A percentile compares a stretch with the other conserved stretches of the same genome.
Conservation (phyloP, 208 protist genomes). For the Acanthamoeba polyphaga region DNA sequence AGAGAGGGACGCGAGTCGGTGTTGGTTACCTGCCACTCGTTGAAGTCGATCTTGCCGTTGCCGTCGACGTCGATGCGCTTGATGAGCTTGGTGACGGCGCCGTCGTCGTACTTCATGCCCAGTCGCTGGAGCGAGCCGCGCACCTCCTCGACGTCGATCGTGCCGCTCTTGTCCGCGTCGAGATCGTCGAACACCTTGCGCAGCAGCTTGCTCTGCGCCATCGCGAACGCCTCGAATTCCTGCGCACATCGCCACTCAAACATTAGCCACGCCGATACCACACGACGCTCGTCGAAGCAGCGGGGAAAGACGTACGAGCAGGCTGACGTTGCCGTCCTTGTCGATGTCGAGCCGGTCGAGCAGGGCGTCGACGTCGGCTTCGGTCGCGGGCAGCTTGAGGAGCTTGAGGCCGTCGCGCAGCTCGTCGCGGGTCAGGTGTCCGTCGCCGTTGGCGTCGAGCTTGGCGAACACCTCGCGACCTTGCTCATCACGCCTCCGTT, state of each 20-base stretch:
- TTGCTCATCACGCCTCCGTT: not conserved
- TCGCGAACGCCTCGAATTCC: constrained; percentile 56
- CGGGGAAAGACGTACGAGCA: not conserved
- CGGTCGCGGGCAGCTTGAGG: constrained; percentile 4
- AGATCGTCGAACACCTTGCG: constrained; percentile 78
- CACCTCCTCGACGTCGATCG: constrained; percentile 80
- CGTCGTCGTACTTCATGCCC: constrained; percentile 78
- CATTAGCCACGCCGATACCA: too few species aligned
- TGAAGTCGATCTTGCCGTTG: constrained; percentile 79
- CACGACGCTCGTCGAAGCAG: not conserved
- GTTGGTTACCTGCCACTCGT: constrained; percentile 76
- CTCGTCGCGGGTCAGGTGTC: constrained; percentile 48
- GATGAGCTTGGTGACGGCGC: constrained; percentile 77
- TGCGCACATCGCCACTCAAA: not conserved
- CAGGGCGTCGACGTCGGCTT: constrained; percentile 61
- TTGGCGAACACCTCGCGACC: constrained; percentile 59
- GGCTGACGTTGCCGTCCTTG: constrained; percentile 57
- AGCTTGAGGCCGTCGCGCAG: constrained; percentile 24
- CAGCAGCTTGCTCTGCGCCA: constrained; percentile 43
- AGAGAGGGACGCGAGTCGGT: not conserved
- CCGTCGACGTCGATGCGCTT: constrained; percentile 77
- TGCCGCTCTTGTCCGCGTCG: constrained; percentile 75
- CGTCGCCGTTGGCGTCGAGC: constrained; percentile 64
- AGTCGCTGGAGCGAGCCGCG: constrained; percentile 71
- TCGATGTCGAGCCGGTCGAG: constrained; percentile 48